phyloP scores from a whole-genome alignment of 1,139 yeast species.

The Ogataea hybrid region DNA sequence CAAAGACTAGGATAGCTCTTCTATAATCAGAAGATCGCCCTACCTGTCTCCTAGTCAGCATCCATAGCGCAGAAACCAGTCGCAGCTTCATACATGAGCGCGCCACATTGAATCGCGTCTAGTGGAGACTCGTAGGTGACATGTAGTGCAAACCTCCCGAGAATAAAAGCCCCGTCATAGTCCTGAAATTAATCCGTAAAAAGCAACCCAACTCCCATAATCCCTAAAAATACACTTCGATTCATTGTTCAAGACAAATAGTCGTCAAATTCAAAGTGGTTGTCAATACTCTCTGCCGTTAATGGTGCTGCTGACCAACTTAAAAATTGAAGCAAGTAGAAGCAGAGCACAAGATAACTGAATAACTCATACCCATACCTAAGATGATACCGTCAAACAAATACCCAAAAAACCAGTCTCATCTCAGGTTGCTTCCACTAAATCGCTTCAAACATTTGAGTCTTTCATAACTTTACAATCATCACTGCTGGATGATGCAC shows the following conservation, averaged over 20 bases:
- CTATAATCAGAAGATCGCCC: too few relatives aligned
- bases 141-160: neutral
- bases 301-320: conserved; percentile 39
- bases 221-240: conserved; percentile 8
- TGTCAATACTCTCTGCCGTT: conserved; percentile 27
- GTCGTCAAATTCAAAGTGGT: conserved; percentile 34
- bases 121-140: neutral
- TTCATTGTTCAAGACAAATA: conserved; percentile 16
- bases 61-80: conserved; percentile 32
- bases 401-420: conserved; percentile 20
- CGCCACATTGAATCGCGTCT: conserved; percentile 36
- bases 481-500: conserved; percentile 40
- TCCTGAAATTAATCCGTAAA: conserved; percentile 1
- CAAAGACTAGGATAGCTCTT: too few relatives aligned
- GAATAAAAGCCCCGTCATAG: neutral
- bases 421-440: neutral
- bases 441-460: conserved; percentile 3
- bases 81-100: conserved; percentile 31
- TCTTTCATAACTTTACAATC: conserved; percentile 22
- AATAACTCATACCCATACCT: conserved; percentile 2
- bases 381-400: conserved; percentile 16
- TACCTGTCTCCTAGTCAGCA: neutral
- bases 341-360: conserved; percentile 2
- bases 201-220: conserved; percentile 5
- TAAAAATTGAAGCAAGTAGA: conserved; percentile 3